Conservation (phyloP, 345 rosid genomes). For the Brassica nigra region DNA sequence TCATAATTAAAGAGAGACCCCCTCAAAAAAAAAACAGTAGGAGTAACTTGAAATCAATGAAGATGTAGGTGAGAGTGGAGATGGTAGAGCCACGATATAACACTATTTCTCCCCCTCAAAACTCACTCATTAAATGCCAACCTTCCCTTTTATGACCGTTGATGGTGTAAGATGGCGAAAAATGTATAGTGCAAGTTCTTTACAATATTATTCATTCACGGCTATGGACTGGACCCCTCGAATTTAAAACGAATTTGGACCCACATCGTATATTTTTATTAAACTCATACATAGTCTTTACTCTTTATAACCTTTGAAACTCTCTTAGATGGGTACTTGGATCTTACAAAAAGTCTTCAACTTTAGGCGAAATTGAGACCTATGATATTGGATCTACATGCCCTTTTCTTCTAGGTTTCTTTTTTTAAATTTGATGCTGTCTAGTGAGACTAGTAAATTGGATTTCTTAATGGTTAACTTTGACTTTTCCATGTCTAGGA, state of each 20-base stretch:
- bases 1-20: conserved; percentile 29
- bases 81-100: conserved; percentile 34
- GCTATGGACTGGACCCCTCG: conserved; percentile 33
- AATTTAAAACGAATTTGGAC: conserved; percentile 21
- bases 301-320: conserved; percentile 29
- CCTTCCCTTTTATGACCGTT: conserved; percentile 46
- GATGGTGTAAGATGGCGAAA: conserved; percentile 24
- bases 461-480: conserved; percentile 22
- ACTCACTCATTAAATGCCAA: conserved; percentile 38
- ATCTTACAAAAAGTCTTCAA: conserved; percentile 21
- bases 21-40: conserved; percentile 12
- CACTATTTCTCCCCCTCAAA: conserved; percentile 3
- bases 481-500: conserved; percentile 19
- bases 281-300: conserved; percentile 27
- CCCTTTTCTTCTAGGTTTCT: conserved; percentile 9
- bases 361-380: conserved; percentile 17
- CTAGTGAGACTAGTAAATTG: conserved; percentile 20
- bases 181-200: not conserved
- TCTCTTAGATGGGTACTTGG: conserved; percentile 20
- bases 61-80: conserved; percentile 34
- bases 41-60: conserved; percentile 40
- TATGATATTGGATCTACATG: conserved; percentile 26
- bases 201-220: not conserved
- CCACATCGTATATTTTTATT: conserved; percentile 20
- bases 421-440: conserved; percentile 4